Percentiles rank a stretch among this genome's conserved stretches.
phyloP scores from a whole-genome alignment of 164 flowering plant genomes.

The Stephania cephalantha region DNA sequence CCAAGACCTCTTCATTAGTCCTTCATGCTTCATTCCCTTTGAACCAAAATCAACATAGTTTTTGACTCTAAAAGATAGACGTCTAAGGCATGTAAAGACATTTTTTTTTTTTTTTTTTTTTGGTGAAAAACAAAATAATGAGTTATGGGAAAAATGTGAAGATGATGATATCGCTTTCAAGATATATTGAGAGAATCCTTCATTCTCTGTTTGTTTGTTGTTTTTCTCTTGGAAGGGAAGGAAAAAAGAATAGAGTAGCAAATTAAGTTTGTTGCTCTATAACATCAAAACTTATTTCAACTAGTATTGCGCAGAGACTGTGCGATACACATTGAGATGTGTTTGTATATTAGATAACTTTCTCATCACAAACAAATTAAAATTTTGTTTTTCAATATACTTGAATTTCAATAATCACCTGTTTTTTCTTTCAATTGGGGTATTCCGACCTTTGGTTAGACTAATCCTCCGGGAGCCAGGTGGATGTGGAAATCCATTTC shows the following conservation, averaged over 20 bases:
- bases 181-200: slow-evolving; percentile 29
- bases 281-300: slow-evolving; percentile 9
- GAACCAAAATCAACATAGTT: slow-evolving; percentile 8
- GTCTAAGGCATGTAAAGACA: background rate
- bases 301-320: no score
- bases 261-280: slow-evolving; percentile 4
- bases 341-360: no score
- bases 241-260: slow-evolving; percentile 12
- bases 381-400: no score
- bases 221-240: slow-evolving; percentile 27
- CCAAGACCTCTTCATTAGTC: slow-evolving; percentile 13
- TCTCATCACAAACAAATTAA: no score
- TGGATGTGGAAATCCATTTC: no score
- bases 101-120: no score
- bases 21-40: slow-evolving; percentile 16
- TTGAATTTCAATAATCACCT: no score
- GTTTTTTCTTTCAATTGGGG: no score
- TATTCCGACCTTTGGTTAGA: no score
- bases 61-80: slow-evolving; percentile 14
- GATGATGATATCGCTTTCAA: slow-evolving; percentile 28
- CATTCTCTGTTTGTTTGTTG: slow-evolving; percentile 22
- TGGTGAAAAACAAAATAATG: background rate
- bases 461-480: no score
- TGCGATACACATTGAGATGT: no score
- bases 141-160: background rate